These are phyloP conservation scores for Theileria luwenshuni DNA, from an alignment of 169 alveolate species.

Conservation along the genomic window DNA sequence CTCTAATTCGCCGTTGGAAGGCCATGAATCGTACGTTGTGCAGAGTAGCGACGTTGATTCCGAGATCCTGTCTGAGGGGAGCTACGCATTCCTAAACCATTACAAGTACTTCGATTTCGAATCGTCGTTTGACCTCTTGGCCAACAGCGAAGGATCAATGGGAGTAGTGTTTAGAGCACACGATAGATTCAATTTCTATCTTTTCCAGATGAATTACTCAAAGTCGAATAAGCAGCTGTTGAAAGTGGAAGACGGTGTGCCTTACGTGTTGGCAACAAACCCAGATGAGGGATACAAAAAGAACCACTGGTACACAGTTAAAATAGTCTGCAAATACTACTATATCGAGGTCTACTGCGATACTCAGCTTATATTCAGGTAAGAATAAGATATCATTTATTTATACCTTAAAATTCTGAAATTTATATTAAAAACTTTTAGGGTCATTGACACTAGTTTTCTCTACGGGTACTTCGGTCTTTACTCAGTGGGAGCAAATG, in stretches of 20 bases:
- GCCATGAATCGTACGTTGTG: conserved; percentile 78
- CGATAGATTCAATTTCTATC: conserved; percentile 82
- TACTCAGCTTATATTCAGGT: conserved; percentile 46
- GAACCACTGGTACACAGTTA: conserved; percentile 75
- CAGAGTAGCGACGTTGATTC: conserved; percentile 81
- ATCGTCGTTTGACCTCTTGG: conserved; percentile 74
- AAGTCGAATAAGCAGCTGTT: conserved; percentile 78
- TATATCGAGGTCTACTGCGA: conserved; percentile 69
- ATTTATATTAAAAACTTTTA: conserved; percentile 31
- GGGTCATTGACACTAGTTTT: conserved; percentile 84
- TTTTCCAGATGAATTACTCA: conserved; percentile 78
- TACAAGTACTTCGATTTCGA: conserved; percentile 82
- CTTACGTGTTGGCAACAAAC: conserved; percentile 72
- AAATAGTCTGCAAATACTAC: conserved; percentile 64
- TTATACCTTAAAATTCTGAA: too few species aligned
- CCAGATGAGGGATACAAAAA: conserved; percentile 78
- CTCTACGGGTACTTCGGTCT: conserved; percentile 85
- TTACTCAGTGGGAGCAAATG: conserved; percentile 83
- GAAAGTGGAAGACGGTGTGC: conserved; percentile 81
- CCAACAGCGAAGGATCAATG: conserved; percentile 79
- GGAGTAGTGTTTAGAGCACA: conserved; percentile 86
- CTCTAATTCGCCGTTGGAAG: conserved; percentile 80
- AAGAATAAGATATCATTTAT: conserved; percentile 15
- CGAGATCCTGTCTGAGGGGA: conserved; percentile 79
- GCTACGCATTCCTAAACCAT: conserved; percentile 80